Base-by-base conservation (phyloP, 2,329 filamentous ascomycete genomes). In the Aspergillus proliferans region DNA sequence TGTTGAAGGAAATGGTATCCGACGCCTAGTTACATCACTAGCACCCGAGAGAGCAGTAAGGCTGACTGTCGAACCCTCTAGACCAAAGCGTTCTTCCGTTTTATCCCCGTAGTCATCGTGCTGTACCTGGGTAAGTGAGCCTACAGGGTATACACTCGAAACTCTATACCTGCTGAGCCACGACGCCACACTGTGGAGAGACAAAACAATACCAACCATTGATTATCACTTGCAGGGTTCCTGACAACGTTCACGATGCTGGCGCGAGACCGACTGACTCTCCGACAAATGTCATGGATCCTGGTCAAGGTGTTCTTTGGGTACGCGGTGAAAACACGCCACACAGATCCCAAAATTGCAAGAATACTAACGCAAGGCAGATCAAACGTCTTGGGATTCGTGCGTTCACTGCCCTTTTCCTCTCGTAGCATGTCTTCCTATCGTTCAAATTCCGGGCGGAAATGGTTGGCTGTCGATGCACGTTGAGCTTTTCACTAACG, bases 11-110 rank as follows among this genome's bases (percentile, higher is more conserved):
- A 66, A 96, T 96, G 91, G 87, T 80, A 67, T 47, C 10, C 8
- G 39, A 19, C 26, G 34, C 14, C 34, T 18, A 36, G 15, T 36
- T n/a, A 36, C 15, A 36, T 36, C 34, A 36, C n/a, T n/a, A 9
- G 34, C 8, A 4, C 34, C 9, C 9, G 10, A 36, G 22, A 9
- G 6, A 15, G 15, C 34, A n/a, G 34, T 47, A 56, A 64, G 54
- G 61, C 63, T 68, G 59, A 68, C 52, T 51, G 49, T 47, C 26
- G 42, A 18, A 38, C 26, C 24, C 52, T 42, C 33, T 52, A 82
- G 80, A 82, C 87, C 36, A 92, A 91, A 68, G 89, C 95, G 64
- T 95, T 95, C 64, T 69, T 91, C 66, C 91, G 91, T 62, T 95
- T 93, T 52, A 65, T 82, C 48, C 86, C 88, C 1, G 77, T 92